Base-by-base conservation (phyloP, 495 filamentous ascomycete species). In the Saxophila tyrrhenica region DNA sequence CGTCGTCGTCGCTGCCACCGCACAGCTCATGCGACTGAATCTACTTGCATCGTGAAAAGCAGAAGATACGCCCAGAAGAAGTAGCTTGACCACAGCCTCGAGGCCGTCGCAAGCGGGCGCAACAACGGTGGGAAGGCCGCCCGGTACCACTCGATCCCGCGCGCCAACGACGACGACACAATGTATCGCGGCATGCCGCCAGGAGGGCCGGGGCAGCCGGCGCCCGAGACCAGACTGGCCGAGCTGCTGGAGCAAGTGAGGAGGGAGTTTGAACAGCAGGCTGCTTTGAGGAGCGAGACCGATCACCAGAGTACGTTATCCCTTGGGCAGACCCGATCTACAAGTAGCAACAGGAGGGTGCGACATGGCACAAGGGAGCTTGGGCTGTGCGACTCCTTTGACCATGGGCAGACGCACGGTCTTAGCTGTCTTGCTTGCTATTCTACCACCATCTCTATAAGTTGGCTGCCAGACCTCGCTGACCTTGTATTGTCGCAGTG, bases 161-260 rank as follows among this genome's bases (percentile, higher is more conserved):
- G 5, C 29, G 29, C 5, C 29, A 5, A 35, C 7, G 29, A 35
- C 29, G 29, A 35, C 29, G 7, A 3, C 54, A 53, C 48, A 55
- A 95, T 98, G 90, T 95, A 97, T 68, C 87, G 84, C 72, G 75
- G 84, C 57, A 65, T 65, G 38, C 60, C 45, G 24, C 87, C 90
- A 74, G 87, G 89, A 67, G 85, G 84, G 61, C 32, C 38, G 45
- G 51, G 23, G 20, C 47, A 44, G 11, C 45, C 55, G 24, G 77
- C 73, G 59, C 77, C 84, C 62, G 83, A 82, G 73, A 76, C 77
- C 61, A 89, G 92, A 51, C 73, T 97, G 59, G 87, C 80, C 58
- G 92, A 98, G 73, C 78, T 96, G 58, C 74, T 98, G 62, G 91
- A 96, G 42, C 82, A 89, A 61, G 79, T 98, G 59, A 82, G 94